Evolutionary conservation across 2,329 filamentous ascomycete species (phyloP).

Genomic region (Sphaerulina vaccinii): DNA sequence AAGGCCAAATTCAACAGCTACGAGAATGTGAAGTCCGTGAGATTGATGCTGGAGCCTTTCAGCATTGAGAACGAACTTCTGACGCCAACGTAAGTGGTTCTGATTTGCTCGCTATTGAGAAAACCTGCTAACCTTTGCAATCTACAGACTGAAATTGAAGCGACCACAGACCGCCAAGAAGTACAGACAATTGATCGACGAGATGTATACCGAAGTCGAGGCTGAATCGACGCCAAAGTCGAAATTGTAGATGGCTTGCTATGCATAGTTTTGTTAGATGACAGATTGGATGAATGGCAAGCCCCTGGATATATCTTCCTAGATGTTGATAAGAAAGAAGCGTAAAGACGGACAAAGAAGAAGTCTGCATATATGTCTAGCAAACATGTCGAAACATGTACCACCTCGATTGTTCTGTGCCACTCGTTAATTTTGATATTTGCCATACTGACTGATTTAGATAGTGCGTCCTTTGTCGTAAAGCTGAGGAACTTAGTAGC

Average conservation of each 20-base stretch:
- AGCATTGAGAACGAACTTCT: slow-evolving; percentile 87
- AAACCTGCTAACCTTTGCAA: not conserved
- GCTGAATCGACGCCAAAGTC: slow-evolving; percentile 45
- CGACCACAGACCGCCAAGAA: slow-evolving; percentile 65
- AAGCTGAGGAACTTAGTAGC: too few species aligned
- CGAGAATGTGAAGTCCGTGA: slow-evolving; percentile 73
- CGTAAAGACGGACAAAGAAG: too few species aligned
- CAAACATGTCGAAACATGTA: too few species aligned
- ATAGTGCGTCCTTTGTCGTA: too few species aligned
- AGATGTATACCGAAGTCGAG: slow-evolving; percentile 59
- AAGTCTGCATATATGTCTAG: too few species aligned
- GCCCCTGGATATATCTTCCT: not conserved
- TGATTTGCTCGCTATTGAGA: not conserved
- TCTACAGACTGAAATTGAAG: slow-evolving; percentile 66
- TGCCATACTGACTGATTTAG: too few species aligned
- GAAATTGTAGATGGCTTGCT: slow-evolving; percentile 50
- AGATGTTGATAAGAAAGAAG: not conserved
- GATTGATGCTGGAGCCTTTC: slow-evolving; percentile 84
- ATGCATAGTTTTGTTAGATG: too few species aligned
- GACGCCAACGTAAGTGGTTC: slow-evolving; percentile 73
- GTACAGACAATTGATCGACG: slow-evolving; percentile 58
- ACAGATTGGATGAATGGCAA: too few species aligned
- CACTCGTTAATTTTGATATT: too few species aligned
- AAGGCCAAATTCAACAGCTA: slow-evolving; percentile 89
- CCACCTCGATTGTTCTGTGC: too few species aligned